These are phyloP conservation scores for Zostera marina DNA, from an alignment of 116 monocot genomes.

Conservation along the genomic window DNA sequence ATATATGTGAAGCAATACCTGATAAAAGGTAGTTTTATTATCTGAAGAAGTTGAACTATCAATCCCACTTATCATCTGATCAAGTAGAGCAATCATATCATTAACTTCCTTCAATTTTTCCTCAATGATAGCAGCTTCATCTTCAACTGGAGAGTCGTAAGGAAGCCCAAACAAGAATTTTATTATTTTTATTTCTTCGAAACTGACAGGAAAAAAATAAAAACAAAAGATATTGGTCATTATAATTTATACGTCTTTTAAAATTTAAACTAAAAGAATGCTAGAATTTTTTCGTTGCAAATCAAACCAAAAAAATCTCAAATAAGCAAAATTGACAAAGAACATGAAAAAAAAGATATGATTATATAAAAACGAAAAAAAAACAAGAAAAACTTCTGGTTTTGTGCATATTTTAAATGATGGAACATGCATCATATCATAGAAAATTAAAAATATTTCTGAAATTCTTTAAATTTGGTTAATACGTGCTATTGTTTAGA, in stretches of 20 bases:
- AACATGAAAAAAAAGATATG: too few species aligned
- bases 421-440: background rate
- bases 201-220: constrained; percentile 9
- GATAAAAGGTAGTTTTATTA: constrained; percentile 14
- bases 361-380: too few species aligned
- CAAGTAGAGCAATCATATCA: constrained; percentile 26
- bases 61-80: constrained; percentile 23
- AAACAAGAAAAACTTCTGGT: background rate
- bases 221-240: too few species aligned
- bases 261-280: background rate
- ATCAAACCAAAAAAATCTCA: too few species aligned
- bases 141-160: constrained; percentile 16
- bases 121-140: constrained; percentile 10
- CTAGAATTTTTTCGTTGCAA: too few species aligned
- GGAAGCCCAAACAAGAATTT: constrained; percentile 70
- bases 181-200: constrained; percentile 24
- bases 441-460: background rate
- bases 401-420: background rate
- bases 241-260: too few species aligned
- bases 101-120: constrained; percentile 32
- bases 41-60: constrained; percentile 12
- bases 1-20: constrained; percentile 22
- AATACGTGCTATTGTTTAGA: too few species aligned
- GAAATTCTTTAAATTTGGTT: too few species aligned
- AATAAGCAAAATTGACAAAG: too few species aligned